Evolutionary conservation across 2,329 filamentous ascomycete genomes (phyloP).

Genomic region (Xylariales sp.): DNA sequence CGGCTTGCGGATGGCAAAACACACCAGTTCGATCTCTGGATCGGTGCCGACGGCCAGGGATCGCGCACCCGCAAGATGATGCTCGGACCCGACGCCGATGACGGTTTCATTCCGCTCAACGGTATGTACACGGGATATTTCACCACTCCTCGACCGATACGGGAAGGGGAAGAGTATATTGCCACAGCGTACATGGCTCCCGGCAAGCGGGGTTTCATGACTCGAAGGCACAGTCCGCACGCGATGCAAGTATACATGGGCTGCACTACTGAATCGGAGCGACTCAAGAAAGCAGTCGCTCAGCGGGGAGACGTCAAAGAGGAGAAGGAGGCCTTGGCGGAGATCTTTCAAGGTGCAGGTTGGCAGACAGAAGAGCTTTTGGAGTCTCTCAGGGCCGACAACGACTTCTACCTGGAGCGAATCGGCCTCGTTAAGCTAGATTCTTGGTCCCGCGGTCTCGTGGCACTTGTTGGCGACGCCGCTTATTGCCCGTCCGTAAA

Average conservation of each 20-base stretch:
- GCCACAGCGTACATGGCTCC: slow-evolving; percentile 28
- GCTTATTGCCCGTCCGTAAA: slow-evolving; percentile 43
- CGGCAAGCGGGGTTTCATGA: slow-evolving; percentile 31
- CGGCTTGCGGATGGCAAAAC: slow-evolving; percentile 39
- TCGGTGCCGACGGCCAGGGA: slow-evolving; percentile 51
- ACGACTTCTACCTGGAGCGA: slow-evolving; percentile 43
- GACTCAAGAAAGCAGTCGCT: slow-evolving; percentile 4
- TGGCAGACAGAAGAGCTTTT: slow-evolving; percentile 16
- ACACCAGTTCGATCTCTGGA: slow-evolving; percentile 43
- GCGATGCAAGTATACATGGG: slow-evolving; percentile 31
- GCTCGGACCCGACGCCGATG: slow-evolving; percentile 23
- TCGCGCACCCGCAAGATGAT: slow-evolving; percentile 39
- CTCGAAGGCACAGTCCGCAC: slow-evolving; percentile 29
- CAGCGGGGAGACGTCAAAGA: slow-evolving; percentile 10
- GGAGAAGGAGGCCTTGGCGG: slow-evolving; percentile 18
- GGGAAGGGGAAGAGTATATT: slow-evolving; percentile 20
- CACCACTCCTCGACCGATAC: slow-evolving; percentile 25
- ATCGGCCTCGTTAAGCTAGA: slow-evolving; percentile 41
- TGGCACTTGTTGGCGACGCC: slow-evolving; percentile 51
- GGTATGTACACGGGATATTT: slow-evolving; percentile 34
- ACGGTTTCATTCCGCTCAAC: slow-evolving; percentile 21
- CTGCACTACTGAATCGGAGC: slow-evolving; percentile 15
- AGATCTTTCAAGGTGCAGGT: slow-evolving; percentile 28
- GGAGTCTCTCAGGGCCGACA: slow-evolving; percentile 14
- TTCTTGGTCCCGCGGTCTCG: slow-evolving; percentile 39